phyloP scores from a whole-genome alignment of 176 grass and related monocot species.

The Leersia perrieri region DNA sequence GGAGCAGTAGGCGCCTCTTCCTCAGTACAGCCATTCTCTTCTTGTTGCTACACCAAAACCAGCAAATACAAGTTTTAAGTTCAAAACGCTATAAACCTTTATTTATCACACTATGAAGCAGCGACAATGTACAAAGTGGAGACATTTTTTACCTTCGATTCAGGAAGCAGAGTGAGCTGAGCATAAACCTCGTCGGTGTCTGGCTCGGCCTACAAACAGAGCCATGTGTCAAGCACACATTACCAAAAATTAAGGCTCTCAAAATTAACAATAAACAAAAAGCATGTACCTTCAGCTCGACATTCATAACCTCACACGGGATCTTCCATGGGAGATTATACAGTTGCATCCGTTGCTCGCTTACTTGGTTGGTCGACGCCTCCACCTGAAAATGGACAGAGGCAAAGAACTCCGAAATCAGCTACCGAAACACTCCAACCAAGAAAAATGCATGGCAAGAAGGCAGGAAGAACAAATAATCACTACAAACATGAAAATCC shows the following conservation, averaged over 20 bases:
- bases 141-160: constrained; percentile 45
- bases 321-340: constrained; percentile 93
- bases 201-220: constrained; percentile 61
- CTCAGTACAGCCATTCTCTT: constrained; percentile 49
- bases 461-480: not conserved
- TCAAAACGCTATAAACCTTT: not conserved
- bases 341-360: constrained; percentile 67
- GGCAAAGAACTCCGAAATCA: constrained; percentile 4
- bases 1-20: constrained; percentile 33
- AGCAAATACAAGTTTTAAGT: not conserved
- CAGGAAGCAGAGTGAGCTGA: constrained; percentile 85
- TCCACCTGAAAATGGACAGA: constrained; percentile 63
- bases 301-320: constrained; percentile 73
- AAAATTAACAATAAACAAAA: not conserved
- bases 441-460: not conserved
- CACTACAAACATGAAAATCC: not conserved
- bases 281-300: constrained; percentile 69
- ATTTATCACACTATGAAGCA: constrained; percentile 15
- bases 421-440: not conserved
- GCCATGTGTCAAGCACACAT: not conserved
- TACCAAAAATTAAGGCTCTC: not conserved
- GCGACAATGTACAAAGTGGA: not conserved
- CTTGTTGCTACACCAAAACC: constrained; percentile 37
- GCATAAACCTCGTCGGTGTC: constrained; percentile 96
- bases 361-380: constrained; percentile 82